Evolutionary conservation across 129 eudicot species (phyloP), one percentile per base, ranked within the genome.

Genomic region (Helichrysum umbraculigerum): DNA sequence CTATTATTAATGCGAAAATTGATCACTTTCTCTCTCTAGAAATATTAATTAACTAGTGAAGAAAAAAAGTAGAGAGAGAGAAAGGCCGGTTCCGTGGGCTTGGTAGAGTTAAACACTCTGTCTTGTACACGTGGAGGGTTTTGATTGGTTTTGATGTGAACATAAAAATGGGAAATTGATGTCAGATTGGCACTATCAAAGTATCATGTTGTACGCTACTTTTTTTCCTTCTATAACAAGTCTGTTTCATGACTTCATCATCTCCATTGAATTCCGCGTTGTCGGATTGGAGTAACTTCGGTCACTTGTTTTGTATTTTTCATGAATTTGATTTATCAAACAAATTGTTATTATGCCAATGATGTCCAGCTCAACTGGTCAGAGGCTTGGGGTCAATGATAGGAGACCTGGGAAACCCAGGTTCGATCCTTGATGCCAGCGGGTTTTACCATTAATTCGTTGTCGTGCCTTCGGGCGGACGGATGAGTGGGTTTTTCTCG

Each of bases 101-200:
- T 70, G 64, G 50, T 63, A 7, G 70, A 65, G 81, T 12, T 39
- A 72, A 39, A 42, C 71, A 34, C 2, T 72, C 57, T 71, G 78
- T 42, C 11, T 2, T 17, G 37, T 82, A 37, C 85, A 80, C 85
- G 88, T 84, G 85, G 80, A 19, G 62, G 16, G 42, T 12, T 77
- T 14, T 0, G 15, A 75, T 71, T 72, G 78, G 74, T 4, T 33
- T 37, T 47, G 82, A 51, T 82, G 79, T 7, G 12, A 28, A 52
- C 70, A 35, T 73, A n/a, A 71, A 65, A 33, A 78, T 71, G 82
- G 82, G 75, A 35, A 72, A 59, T 63, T 54, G 22, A 33, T 71
- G 85, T 77, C 75, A 57, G 74, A 57, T 72, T 68, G 42, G 51
- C 66, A 71, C 79, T 56, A 81, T 65, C 59, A 19, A 39, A 66